Base-by-base conservation (phyloP, 23 red algal species). In the Agarophyton chilense region DNA sequence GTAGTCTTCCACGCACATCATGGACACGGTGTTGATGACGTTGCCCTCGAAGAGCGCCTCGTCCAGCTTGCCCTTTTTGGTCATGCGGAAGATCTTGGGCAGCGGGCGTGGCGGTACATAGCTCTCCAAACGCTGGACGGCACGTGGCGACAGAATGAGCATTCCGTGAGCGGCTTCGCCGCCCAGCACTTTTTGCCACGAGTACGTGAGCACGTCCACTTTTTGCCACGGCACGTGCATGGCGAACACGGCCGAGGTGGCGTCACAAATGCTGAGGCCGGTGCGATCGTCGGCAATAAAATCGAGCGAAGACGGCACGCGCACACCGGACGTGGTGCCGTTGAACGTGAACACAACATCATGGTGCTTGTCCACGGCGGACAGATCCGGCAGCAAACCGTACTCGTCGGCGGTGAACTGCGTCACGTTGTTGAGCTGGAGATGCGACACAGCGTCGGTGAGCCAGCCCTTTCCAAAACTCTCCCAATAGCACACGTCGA, bases 1-100 rank as follows among this genome's bases (percentile, higher is more conserved):
- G 80, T 98, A 98, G 88, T 98, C 96, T 76, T 98, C 96, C 18
- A 98, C 96, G 55, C 96, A 98, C 86, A 98, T 49, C 92, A 98
- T 95, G 41, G 96, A 98, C 60, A 95, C 92, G 10, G 96, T 98
- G 78, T 98, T 98, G 96, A 98, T 98, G 6, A 98, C 96, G 55
- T 84, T 87, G 25, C 96, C 96, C 63, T 88, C n/a, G 75, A 98
- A 98, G 24, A 98, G 44, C 58, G 81, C 57, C 78, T 89, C 87
- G 70, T 98, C 96, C 21, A 98, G 32, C 53, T 98, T 95, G 73
- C 92, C 88, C 43, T 95, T 95, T 51, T 98, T 98, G 21, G 86
- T 95, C 96, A 98, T 89, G 77, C 96, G 92, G 51, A 98, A 98
- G 10, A 98, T 52, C 77, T 98, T 98, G 11, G 96, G 96, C 52